Evolutionary conservation across 2,329 filamentous ascomycete genomes (phyloP).

Genomic region (Xylariaceae sp.): DNA sequence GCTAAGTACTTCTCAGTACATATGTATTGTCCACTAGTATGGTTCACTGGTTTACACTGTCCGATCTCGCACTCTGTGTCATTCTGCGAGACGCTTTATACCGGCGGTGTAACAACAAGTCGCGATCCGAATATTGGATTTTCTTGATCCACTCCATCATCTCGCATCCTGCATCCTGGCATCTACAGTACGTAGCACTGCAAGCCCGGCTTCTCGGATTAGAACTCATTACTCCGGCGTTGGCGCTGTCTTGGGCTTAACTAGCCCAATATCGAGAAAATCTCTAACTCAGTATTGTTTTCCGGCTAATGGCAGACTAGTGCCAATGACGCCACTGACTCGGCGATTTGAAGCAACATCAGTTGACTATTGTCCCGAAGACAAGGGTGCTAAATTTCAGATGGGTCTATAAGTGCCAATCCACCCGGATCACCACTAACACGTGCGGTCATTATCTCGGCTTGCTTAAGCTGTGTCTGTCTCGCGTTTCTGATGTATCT

Average conservation of each 20-base stretch:
- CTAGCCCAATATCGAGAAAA: background rate
- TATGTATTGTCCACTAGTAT: background rate
- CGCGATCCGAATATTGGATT: constrained; percentile 42
- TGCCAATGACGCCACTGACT: background rate
- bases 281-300: background rate
- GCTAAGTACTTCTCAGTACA: constrained; percentile 12
- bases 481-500: too few species aligned
- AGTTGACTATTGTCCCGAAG: too few species aligned
- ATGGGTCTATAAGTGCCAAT: too few species aligned
- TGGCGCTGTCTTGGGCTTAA: background rate
- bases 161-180: background rate
- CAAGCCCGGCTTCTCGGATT: background rate
- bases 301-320: background rate
- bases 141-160: constrained; percentile 28
- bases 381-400: too few species aligned
- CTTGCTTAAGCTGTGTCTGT: background rate
- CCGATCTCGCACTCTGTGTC: constrained; percentile 35
- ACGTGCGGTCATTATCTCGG: background rate
- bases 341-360: too few species aligned
- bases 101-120: constrained; percentile 20
- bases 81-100: background rate
- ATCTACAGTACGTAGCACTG: background rate
- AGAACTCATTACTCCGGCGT: background rate
- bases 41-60: constrained; percentile 11
- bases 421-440: too few species aligned